These are phyloP conservation scores for Macrolepiota fuliginosa DNA, from an alignment of 768 basidiomycete species.

Conservation along the genomic window DNA sequence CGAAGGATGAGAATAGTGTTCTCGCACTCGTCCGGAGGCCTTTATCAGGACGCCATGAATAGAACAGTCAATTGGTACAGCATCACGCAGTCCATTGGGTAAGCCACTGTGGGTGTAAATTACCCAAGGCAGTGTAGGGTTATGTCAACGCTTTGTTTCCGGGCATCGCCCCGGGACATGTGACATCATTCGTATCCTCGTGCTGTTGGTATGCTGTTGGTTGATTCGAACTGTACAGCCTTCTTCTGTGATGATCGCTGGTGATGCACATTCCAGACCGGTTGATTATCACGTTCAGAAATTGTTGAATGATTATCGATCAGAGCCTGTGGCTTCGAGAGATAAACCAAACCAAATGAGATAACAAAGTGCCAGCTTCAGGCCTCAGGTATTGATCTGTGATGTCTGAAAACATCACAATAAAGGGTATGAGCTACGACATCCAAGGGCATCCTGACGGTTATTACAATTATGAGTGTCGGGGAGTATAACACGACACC, in stretches of 20 bases:
- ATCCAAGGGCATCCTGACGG: background rate
- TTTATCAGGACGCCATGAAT: background rate
- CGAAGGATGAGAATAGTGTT: background rate
- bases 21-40: background rate
- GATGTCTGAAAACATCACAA: background rate
- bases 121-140: too few species aligned
- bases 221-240: too few species aligned
- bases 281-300: too few species aligned
- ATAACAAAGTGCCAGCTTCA: background rate
- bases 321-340: background rate
- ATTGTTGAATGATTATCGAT: background rate
- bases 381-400: background rate
- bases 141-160: too few species aligned
- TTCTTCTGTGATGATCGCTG: too few species aligned
- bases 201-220: too few species aligned
- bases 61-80: background rate
- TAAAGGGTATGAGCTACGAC: background rate
- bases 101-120: background rate
- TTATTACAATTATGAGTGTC: constrained; percentile 12
- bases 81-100: background rate
- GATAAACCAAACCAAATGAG: background rate
- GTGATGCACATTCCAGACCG: too few species aligned
- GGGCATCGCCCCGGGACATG: too few species aligned
- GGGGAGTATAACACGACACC: constrained; percentile 3
- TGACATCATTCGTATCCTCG: too few species aligned